Evolutionary conservation across 441 rosid species (phyloP).

Genomic region (Croton laevigatus): DNA sequence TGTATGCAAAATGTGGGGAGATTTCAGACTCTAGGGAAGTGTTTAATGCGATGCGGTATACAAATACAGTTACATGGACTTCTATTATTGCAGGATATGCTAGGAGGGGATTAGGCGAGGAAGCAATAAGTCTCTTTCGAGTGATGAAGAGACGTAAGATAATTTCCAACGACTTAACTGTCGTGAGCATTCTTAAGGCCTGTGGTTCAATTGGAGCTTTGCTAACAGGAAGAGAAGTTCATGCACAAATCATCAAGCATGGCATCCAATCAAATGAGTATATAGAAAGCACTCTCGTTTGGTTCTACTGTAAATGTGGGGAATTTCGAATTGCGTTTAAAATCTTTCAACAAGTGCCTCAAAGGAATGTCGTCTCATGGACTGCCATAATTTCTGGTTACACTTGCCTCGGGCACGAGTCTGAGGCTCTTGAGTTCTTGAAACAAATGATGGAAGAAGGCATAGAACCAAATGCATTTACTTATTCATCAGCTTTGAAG

Average conservation of each 20-base stretch:
- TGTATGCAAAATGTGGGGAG: slow-evolving; percentile 87
- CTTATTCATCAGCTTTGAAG: slow-evolving; percentile 70
- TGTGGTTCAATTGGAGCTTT: slow-evolving; percentile 64
- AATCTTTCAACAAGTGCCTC: slow-evolving; percentile 67
- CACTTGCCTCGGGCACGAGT: slow-evolving; percentile 61
- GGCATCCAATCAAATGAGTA: slow-evolving; percentile 46
- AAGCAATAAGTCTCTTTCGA: slow-evolving; percentile 61
- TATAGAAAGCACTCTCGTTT: slow-evolving; percentile 73
- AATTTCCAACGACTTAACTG: slow-evolving; percentile 59
- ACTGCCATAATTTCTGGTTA: slow-evolving; percentile 87
- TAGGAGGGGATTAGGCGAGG: slow-evolving; percentile 66
- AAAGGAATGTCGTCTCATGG: slow-evolving; percentile 85
- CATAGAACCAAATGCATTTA: slow-evolving; percentile 72
- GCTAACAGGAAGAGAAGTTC: slow-evolving; percentile 67
- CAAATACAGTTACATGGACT: slow-evolving; percentile 83
- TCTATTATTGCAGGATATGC: slow-evolving; percentile 81
- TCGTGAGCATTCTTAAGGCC: slow-evolving; percentile 73
- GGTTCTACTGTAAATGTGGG: slow-evolving; percentile 82
- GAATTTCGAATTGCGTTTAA: slow-evolving; percentile 50
- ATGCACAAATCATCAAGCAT: slow-evolving; percentile 64
- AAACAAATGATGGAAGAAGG: slow-evolving; percentile 85
- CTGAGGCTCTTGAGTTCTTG: slow-evolving; percentile 68
- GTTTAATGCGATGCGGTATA: slow-evolving; percentile 57
- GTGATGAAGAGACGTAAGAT: slow-evolving; percentile 64
- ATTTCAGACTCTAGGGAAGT: slow-evolving; percentile 56